Evolutionary conservation across 75 land plant species (phyloP), one percentile per base, ranked within the genome.

Genomic region (Larix kaempferi): DNA sequence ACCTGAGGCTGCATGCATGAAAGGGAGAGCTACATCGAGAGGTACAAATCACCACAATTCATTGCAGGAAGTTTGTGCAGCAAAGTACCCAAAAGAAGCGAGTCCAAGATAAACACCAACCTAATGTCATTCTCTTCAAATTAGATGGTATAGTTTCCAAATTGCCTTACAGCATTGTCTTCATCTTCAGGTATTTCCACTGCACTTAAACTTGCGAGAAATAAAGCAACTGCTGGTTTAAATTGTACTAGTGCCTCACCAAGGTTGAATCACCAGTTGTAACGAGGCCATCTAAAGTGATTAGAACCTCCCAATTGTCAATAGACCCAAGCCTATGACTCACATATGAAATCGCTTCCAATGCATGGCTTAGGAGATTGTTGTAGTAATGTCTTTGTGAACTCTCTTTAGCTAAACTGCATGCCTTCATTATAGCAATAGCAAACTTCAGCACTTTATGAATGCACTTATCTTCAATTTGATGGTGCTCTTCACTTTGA

Each of bases 41-140:
- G 95, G 98, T 63, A 97, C 86, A 89, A 97, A 97, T 63, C 92
- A 87, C 99, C 98, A 98, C 16, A 98, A 87, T 65, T 95, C 85
- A 58, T 86, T 82, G 49, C 91, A 98, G 63, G 86, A 56, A 61
- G 95, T 91, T 35, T 86, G 91, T 5, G 86, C 90, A 26, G 94
- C 90, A 86, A 95, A 98, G 79, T 88, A 87, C 21, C 98, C 95
- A 79, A 98, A 95, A 19, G 99, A 88, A n/a, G 90, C 64, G 55
- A 95, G 80, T 12, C 86, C 90, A 33, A 88, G 52, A 80, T 98
- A 92, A 76, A 87, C 81, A 37, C 91, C 77, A 33, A 91, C 95
- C 99, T 98, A 98, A 78, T 98, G 98, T 19, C 87, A 78, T 61
- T 98, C 95, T 74, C 87, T 91, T 71, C 94, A 77, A 39, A 91